Evolutionary conservation across 2,329 filamentous ascomycete species (phyloP).

Genomic region (Fusarium dimerum): DNA sequence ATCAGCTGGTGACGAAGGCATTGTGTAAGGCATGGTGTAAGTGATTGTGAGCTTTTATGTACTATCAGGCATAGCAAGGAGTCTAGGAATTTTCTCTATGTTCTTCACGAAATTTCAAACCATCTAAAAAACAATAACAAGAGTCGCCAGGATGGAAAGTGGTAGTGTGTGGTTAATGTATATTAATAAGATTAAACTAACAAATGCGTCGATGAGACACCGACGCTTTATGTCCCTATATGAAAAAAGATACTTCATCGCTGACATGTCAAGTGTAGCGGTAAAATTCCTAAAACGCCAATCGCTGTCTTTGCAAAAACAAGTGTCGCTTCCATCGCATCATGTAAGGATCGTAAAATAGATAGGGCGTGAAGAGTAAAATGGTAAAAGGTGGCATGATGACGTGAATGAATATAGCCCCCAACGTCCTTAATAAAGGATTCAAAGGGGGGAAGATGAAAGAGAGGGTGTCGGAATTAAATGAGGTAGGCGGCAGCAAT

Average conservation of each 20-base stretch:
- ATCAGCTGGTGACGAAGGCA: slow-evolving; percentile 34
- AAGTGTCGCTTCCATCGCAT: slow-evolving; percentile 21
- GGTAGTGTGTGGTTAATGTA: no score
- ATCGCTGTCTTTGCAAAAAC: slow-evolving; percentile 20
- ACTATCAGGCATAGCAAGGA: neutral
- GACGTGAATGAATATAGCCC: neutral
- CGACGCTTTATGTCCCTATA: slow-evolving; percentile 13
- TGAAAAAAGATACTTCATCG: slow-evolving; percentile 17
- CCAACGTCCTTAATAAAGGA: neutral
- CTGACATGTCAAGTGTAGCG: slow-evolving; percentile 7
- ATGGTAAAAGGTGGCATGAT: neutral
- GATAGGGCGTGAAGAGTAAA: neutral
- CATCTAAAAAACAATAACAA: no score
- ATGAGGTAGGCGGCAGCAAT: slow-evolving; percentile 43
- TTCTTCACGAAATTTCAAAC: neutral
- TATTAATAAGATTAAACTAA: no score
- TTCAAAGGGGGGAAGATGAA: neutral
- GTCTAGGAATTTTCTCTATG: neutral
- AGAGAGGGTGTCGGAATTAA: slow-evolving; percentile 29
- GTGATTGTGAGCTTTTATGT: neutral
- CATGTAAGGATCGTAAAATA: slow-evolving; percentile 26
- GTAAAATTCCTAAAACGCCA: slow-evolving; percentile 17
- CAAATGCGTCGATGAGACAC: no score
- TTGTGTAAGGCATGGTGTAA: slow-evolving; percentile 28
- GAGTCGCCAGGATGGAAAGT: no score